These are phyloP conservation scores for Malus domestica DNA, from an alignment of 306 rosid genomes.

Conservation along the genomic window ASM211411v1 NC_041797.1:20142001-20142500, in stretches of 20 bases:
- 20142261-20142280: too few relatives aligned
- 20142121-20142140: not conserved
- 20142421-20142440: not conserved
- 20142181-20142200: not conserved
- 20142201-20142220: not conserved
- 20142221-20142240: too few relatives aligned
- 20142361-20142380: too few relatives aligned
- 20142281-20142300: too few relatives aligned
- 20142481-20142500: not conserved
- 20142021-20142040: not conserved
- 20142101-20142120: not conserved
- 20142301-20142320: too few relatives aligned
- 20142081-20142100: not conserved
- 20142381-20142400: not conserved
- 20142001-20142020: not conserved
- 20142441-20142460: not conserved
- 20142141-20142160: not conserved
- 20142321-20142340: too few relatives aligned
- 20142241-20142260: too few relatives aligned
- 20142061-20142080: not conserved
- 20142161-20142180: not conserved
- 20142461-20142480: not conserved
- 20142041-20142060: not conserved
- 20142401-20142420: not conserved
- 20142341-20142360: not conserved